Base-by-base conservation (phyloP, 2,329 filamentous ascomycete genomes). In the Monilinia vaccinii-corymbosi region DNA sequence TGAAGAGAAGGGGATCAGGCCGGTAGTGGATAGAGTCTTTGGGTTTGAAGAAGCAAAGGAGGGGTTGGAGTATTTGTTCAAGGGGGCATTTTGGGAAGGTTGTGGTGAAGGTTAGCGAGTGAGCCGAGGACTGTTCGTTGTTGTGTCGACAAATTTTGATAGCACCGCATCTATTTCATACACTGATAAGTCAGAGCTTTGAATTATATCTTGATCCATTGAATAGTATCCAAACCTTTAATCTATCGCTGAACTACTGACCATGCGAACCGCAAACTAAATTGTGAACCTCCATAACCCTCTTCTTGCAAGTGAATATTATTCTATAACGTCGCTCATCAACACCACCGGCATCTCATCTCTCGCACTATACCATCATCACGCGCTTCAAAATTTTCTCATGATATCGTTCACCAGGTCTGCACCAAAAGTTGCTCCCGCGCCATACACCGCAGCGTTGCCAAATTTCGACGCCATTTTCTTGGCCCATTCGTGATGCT, bases 11-110 rank as follows among this genome's bases (percentile, higher is more conserved):
- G 56, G 69, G 62, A 78, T 81, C 45, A 72, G 69, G 53, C 79
- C 79, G 4, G 75, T 82, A 0, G 73, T 83, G 44, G 75, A 78
- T 65, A 73, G 70, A 64, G 73, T 75, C 4, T 82, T 81, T 65
- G 66, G 55, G 23, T 78, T 82, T 65, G 75, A 72, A 5, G 69
- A 81, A 67, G 75, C 74, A 16, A 73, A 71, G 56, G 74, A 79
- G 65, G 78, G 75, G 0, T 76, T 78, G 65, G 68, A 77, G 44
- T 77, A 79, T 64, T 73, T 78, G 71, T 78, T 72, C 72, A 72
- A 70, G 42, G 74, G 78, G 62, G 53, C 77, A 80, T 68, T 75
- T 79, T 63, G 77, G 78, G 40, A 80, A 80, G 67, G 67, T 79
- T 58, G 68, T 73, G 31, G 48, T 66, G 5, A 64, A n/a, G 45